A percentile compares a stretch with the other conserved stretches of the same genome.
Evolutionary conservation across 106 monocot genomes (phyloP).

Genomic region (Xerophyta viscosa): DNA sequence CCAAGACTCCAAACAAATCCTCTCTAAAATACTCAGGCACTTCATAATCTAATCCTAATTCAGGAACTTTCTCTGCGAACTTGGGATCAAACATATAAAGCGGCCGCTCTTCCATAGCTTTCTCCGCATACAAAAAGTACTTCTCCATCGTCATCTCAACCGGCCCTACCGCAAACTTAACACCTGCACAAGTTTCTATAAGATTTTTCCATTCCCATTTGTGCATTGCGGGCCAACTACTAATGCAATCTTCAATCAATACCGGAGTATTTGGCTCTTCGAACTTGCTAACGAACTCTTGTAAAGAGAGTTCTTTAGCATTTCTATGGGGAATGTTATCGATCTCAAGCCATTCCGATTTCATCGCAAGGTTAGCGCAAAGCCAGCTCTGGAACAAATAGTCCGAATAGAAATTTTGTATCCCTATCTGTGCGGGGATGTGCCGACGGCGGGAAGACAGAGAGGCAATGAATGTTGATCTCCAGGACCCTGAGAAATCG

Average conservation of each 20-base stretch:
- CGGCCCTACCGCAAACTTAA: conserved; percentile 69
- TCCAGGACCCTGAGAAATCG: conserved; percentile 59
- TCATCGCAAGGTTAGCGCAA: conserved; percentile 89
- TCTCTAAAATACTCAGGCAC: conserved; percentile 79
- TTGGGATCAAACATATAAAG: conserved; percentile 88
- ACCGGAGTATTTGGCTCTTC: conserved; percentile 90
- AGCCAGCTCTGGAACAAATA: conserved; percentile 99
- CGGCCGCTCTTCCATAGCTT: conserved; percentile 72
- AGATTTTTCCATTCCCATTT: conserved; percentile 55
- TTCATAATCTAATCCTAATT: conserved; percentile 61
- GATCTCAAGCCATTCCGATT: conserved; percentile 65
- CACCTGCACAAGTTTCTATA: conserved; percentile 37
- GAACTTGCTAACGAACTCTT: conserved; percentile 60
- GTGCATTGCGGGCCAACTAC: conserved; percentile 55
- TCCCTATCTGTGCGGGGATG: conserved; percentile 7
- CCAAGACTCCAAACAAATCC: conserved; percentile 78
- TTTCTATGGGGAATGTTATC: conserved; percentile 54
- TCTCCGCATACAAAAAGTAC: conserved; percentile 61
- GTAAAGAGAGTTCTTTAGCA: conserved; percentile 43
- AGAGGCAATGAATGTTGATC: conserved; percentile 45
- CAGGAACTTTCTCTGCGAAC: conserved; percentile 84
- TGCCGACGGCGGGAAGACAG: background rate
- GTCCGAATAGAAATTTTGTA: conserved; percentile 80
- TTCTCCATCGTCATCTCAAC: conserved; percentile 68
- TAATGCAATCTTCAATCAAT: conserved; percentile 71